Evolutionary conservation across 1,139 yeast genomes (phyloP), one percentile per base, ranked within the genome.

Genomic region (Magnusiomyces magnusii): DNA sequence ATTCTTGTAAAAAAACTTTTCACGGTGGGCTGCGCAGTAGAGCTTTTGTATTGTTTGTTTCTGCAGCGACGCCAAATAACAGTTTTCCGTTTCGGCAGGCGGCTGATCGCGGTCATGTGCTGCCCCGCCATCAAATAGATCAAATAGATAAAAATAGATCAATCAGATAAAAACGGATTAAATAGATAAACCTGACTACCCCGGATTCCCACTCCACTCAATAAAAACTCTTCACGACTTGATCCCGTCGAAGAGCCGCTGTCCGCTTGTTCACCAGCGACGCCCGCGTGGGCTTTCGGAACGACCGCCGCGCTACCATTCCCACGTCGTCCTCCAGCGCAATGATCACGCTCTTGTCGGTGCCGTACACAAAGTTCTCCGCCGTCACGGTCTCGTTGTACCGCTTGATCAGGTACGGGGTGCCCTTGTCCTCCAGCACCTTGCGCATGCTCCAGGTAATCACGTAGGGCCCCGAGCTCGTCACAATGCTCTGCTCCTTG

Each of bases 381-480:
- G 89, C 90, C 62, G 88, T 80, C 65, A 91, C 83, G 59, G 80
- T 73, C 54, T 82, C 80, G 51, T 78, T 73, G 70, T 87, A 88
- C 64, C 82, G 78, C 70, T 82, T 84, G 67, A 90, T 84, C 57
- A 78, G 73, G 68, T 87, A 87, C 10, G 87, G 80, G 49, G 80
- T 80, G 36, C 74, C 73, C 61, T 79, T 82, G 58, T 84, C 83
- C 55, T 76, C 72, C 57, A 86, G 70, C 13, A 85, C 76, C 67
- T 83, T 82, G 64, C 76, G 78, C 67, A 91, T 70, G n/a, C 86
- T 82, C 96, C 97, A 90, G 1, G 87, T 79, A 41, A 91, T 80
- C 36, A 90, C 86, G 71, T 83, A 91, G 17, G 91, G 91, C 1
- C 96, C 96, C 1, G 85, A 77, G 13, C 93, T 84, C 1, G 95